Evolutionary conservation across 345 rosid species (phyloP).

Genomic region (Mallotus nudiflorus): DNA sequence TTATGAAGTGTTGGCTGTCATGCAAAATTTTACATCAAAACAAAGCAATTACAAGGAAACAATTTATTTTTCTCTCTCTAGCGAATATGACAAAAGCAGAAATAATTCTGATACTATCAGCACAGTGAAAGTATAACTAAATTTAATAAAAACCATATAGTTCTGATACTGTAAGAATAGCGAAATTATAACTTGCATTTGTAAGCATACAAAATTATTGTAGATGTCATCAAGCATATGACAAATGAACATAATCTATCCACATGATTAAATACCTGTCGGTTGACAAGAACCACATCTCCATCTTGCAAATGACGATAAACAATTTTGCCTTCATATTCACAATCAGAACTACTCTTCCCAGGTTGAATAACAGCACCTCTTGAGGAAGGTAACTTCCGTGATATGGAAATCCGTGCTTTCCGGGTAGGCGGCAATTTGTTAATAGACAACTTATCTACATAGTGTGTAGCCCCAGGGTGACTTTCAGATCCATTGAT

Average conservation of each 20-base stretch:
- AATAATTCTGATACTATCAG: background rate
- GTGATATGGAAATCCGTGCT: constrained; percentile 65
- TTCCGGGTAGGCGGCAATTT: constrained; percentile 51
- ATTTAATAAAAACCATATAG: background rate
- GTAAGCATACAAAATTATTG: background rate
- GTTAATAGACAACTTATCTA: constrained; percentile 61
- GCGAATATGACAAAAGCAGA: background rate
- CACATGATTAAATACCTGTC: constrained; percentile 62
- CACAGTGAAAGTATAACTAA: background rate
- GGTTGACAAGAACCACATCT: constrained; percentile 88
- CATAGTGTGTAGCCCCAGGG: constrained; percentile 92
- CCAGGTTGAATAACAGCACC: constrained; percentile 64
- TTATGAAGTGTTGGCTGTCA: constrained; percentile 98
- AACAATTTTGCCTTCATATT: constrained; percentile 78
- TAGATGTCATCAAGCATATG: background rate
- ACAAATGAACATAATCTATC: background rate
- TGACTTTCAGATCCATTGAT: constrained; percentile 80
- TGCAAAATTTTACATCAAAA: constrained; percentile 25
- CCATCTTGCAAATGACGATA: constrained; percentile 92
- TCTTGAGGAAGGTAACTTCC: constrained; percentile 75
- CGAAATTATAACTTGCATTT: background rate
- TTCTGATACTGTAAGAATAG: background rate
- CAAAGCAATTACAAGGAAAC: constrained; percentile 14
- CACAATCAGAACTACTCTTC: constrained; percentile 53
- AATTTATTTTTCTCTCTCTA: background rate